phyloP scores from a whole-genome alignment of 2,329 filamentous ascomycete species.

The Diaporthe amygdali region DNA sequence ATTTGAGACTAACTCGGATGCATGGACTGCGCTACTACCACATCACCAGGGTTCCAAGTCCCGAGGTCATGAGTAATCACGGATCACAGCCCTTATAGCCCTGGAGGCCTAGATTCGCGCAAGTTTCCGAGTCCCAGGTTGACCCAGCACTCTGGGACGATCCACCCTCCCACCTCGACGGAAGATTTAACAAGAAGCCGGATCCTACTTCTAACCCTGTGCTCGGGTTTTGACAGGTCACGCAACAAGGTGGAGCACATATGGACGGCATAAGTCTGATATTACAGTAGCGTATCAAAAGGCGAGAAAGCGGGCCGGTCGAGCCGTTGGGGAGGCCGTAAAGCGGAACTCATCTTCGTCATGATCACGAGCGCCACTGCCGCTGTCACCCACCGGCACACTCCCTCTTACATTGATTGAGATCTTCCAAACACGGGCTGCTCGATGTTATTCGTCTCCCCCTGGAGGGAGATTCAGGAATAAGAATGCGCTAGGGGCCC shows the following conservation, averaged over 20 bases:
- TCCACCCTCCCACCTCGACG: neutral
- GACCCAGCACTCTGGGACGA: conserved; percentile 9
- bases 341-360: neutral
- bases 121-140: neutral
- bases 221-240: neutral
- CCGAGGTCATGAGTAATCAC: neutral
- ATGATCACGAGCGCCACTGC: neutral
- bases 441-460: neutral
- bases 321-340: neutral
- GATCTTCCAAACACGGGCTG: neutral
- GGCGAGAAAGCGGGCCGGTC: neutral
- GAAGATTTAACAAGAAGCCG: neutral
- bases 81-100: too few relatives aligned
- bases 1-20: too few relatives aligned
- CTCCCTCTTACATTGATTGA: neutral
- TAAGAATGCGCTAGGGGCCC: conserved; percentile 3
- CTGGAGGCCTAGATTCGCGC: neutral
- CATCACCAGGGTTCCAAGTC: neutral
- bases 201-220: neutral
- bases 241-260: neutral
- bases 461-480: conserved; percentile 1
- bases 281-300: neutral
- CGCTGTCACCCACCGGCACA: neutral
- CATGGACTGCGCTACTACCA: neutral
- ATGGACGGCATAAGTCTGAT: too few relatives aligned